These are phyloP conservation scores for Aspergillus ruber DNA, from an alignment of 2,329 filamentous ascomycete genomes.

Conservation along the genomic window DNA sequence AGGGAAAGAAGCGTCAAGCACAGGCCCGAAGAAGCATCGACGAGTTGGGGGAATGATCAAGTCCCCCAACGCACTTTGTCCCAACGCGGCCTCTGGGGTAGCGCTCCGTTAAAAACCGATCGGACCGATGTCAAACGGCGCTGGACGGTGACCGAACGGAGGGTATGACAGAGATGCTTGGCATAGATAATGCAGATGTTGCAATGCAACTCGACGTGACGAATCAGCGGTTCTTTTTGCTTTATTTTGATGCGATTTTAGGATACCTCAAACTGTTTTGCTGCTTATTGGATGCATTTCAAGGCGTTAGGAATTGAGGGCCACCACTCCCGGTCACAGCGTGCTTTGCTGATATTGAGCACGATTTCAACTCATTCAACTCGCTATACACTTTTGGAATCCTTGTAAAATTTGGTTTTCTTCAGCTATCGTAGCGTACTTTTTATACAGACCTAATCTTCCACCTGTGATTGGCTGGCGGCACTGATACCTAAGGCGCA, in stretches of 20 bases:
- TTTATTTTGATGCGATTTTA: slow-evolving; percentile 1
- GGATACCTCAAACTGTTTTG: neutral
- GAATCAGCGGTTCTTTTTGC: slow-evolving; percentile 1
- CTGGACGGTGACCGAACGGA: slow-evolving; percentile 34
- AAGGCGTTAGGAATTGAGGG: neutral
- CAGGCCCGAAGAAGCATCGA: slow-evolving; percentile 1
- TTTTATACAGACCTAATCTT: neutral
- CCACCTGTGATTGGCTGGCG: neutral
- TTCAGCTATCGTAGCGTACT: neutral
- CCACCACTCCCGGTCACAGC: neutral
- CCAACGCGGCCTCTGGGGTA: slow-evolving; percentile 35
- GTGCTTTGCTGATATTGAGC: neutral
- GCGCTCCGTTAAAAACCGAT: slow-evolving; percentile 22
- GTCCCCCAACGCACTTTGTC: slow-evolving; percentile 24
- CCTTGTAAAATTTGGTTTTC: neutral
- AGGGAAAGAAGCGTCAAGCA: neutral
- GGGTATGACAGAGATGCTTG: slow-evolving; percentile 3
- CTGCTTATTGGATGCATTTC: neutral
- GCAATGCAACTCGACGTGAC: neutral
- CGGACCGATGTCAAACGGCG: slow-evolving; percentile 24
- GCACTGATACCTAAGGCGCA: neutral
- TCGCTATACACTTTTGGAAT: neutral
- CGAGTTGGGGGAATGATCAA: slow-evolving; percentile 13
- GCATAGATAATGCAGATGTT: slow-evolving; percentile 10
- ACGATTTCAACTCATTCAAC: no score